Conservation (phyloP, 495 filamentous ascomycete species). For the Talaromyces proteolyticus region DNA sequence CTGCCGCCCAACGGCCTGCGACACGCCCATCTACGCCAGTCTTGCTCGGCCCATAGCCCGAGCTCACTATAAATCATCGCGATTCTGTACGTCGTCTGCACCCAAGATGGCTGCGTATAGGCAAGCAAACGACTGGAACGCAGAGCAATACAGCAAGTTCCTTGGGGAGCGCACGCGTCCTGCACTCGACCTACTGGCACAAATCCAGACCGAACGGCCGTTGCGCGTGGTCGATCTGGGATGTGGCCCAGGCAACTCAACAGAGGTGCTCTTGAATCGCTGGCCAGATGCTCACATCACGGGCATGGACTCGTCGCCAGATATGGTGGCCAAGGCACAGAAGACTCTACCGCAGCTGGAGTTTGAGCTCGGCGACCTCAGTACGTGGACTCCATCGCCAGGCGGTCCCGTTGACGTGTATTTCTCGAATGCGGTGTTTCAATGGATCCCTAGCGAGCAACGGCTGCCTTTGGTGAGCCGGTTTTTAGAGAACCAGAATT, state of each 20-base stretch:
- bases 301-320: slow-evolving; percentile 48
- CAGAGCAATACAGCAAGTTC: slow-evolving; percentile 44
- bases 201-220: slow-evolving; percentile 25
- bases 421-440: slow-evolving; percentile 50
- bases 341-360: slow-evolving; percentile 19
- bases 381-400: slow-evolving; percentile 22
- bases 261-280: slow-evolving; percentile 29
- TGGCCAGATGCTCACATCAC: slow-evolving; percentile 39
- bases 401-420: slow-evolving; percentile 30
- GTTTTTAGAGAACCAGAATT: slow-evolving; percentile 27
- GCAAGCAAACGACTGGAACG: slow-evolving; percentile 34
- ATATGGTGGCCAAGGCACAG: slow-evolving; percentile 46
- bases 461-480: slow-evolving; percentile 36
- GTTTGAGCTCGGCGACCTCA: slow-evolving; percentile 33
- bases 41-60: too few species aligned
- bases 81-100: too few species aligned
- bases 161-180: slow-evolving; percentile 37
- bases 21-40: too few species aligned
- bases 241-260: slow-evolving; percentile 52
- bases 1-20: too few species aligned
- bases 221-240: slow-evolving; percentile 45
- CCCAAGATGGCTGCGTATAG: too few species aligned
- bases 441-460: slow-evolving; percentile 39
- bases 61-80: too few species aligned
- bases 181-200: slow-evolving; percentile 37